Evolutionary conservation across 164 flowering plant genomes (phyloP).

Genomic region (Tinospora cordifolia): DNA sequence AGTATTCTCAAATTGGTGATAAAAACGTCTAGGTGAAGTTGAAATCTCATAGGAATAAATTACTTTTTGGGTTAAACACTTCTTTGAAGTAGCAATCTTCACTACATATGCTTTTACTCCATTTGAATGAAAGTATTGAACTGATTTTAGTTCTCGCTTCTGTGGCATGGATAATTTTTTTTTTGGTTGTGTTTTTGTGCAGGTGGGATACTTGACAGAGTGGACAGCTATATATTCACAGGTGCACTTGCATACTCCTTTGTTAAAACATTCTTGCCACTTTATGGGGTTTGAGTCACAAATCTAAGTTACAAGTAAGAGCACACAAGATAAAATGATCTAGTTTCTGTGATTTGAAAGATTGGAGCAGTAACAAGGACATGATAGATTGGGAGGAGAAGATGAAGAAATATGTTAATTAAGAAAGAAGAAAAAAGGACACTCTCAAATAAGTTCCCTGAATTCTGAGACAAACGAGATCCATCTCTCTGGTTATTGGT

Average conservation of each 20-base stretch:
- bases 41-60: background rate
- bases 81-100: background rate
- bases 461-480: background rate
- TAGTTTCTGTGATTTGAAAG: background rate
- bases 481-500: background rate
- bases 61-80: background rate
- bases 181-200: conserved; percentile 17
- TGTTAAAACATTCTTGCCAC: conserved; percentile 63
- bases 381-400: background rate
- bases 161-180: background rate
- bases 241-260: conserved; percentile 96
- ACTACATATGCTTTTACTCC: background rate
- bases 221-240: conserved; percentile 86
- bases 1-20: background rate
- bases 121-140: background rate
- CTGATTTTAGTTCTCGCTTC: background rate
- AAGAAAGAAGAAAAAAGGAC: background rate
- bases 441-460: background rate
- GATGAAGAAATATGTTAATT: background rate
- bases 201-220: conserved; percentile 95
- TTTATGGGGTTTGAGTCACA: conserved; percentile 64
- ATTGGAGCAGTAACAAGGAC: background rate
- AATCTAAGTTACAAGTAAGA: background rate
- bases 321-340: background rate
- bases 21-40: background rate